These are phyloP conservation scores for Hydrangea macrophylla DNA, from an alignment of 148 eudicot genomes.

Conservation along the genomic window DNA sequence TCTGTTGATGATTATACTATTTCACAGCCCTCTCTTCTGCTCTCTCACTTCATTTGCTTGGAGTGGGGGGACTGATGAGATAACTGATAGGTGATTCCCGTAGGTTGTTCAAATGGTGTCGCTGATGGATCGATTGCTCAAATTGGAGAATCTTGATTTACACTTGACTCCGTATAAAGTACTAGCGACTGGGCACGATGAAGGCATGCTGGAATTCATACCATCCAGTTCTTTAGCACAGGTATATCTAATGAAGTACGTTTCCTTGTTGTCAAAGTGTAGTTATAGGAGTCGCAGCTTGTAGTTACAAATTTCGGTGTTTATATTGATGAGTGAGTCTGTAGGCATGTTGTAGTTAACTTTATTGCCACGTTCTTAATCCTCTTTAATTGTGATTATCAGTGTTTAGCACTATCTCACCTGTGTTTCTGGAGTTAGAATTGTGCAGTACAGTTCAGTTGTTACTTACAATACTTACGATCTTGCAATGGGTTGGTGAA, in stretches of 20 bases:
- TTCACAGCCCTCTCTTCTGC: background rate
- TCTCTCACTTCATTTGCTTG: background rate
- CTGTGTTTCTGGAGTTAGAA: background rate
- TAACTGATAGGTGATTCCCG: slow-evolving; percentile 17
- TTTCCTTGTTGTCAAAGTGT: background rate
- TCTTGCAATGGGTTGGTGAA: slow-evolving; percentile 5
- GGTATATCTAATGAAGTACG: slow-evolving; percentile 37
- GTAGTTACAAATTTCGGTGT: background rate
- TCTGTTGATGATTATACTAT: background rate
- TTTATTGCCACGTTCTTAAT: background rate
- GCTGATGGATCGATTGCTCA: slow-evolving; percentile 95
- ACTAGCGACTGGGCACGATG: slow-evolving; percentile 94
- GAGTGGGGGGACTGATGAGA: background rate
- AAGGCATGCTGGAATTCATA: slow-evolving; percentile 97
- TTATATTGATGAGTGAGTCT: background rate
- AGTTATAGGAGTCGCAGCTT: background rate
- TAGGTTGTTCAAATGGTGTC: slow-evolving; percentile 97
- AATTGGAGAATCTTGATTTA: slow-evolving; percentile 93
- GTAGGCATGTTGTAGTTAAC: background rate
- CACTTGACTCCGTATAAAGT: slow-evolving; percentile 95
- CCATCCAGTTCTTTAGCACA: slow-evolving; percentile 95
- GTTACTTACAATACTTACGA: background rate
- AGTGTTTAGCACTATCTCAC: too few species aligned
- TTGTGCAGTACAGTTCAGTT: background rate
- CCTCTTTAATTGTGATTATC: background rate